These are phyloP conservation scores for Fusarium floridanum DNA, from an alignment of 2,329 filamentous ascomycete species.

Conservation along the genomic window DNA sequence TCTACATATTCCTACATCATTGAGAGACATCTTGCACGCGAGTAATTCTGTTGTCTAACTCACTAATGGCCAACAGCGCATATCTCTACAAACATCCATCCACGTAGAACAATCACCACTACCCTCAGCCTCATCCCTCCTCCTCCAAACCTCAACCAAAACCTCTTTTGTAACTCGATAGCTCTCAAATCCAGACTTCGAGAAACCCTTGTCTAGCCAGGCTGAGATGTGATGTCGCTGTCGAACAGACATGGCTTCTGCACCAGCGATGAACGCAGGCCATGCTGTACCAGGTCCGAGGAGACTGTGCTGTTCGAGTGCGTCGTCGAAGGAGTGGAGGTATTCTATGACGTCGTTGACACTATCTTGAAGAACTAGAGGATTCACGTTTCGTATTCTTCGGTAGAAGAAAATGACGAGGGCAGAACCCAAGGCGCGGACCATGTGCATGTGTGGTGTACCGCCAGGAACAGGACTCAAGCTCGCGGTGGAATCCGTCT, in stretches of 20 bases:
- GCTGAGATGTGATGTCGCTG: constrained; percentile 32
- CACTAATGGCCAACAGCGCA: constrained; percentile 37
- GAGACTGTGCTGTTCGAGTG: constrained; percentile 32
- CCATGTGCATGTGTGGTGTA: constrained; percentile 41
- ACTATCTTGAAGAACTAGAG: constrained; percentile 34
- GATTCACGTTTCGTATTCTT: constrained; percentile 39
- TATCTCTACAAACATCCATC: constrained; percentile 41
- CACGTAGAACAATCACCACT: constrained; percentile 35
- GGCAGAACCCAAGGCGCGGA: constrained; percentile 34
- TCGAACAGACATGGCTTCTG: constrained; percentile 29
- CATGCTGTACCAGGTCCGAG: constrained; percentile 38
- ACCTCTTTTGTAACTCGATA: constrained; percentile 35
- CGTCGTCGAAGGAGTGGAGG: constrained; percentile 33
- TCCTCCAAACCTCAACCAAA: constrained; percentile 36
- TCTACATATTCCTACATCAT: no score
- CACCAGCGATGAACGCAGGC: constrained; percentile 38
- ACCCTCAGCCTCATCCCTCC: constrained; percentile 33
- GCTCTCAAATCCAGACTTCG: constrained; percentile 38
- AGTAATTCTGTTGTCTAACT: neutral
- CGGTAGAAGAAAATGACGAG: constrained; percentile 41
- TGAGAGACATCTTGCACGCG: neutral
- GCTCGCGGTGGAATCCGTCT: neutral
- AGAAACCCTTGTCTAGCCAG: constrained; percentile 39
- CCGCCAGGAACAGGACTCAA: constrained; percentile 12
- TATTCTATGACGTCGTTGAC: constrained; percentile 37